These are phyloP conservation scores for Globisporangium lucens DNA, from an alignment of 352 stramenopile genomes.

Conservation along the genomic window DNA sequence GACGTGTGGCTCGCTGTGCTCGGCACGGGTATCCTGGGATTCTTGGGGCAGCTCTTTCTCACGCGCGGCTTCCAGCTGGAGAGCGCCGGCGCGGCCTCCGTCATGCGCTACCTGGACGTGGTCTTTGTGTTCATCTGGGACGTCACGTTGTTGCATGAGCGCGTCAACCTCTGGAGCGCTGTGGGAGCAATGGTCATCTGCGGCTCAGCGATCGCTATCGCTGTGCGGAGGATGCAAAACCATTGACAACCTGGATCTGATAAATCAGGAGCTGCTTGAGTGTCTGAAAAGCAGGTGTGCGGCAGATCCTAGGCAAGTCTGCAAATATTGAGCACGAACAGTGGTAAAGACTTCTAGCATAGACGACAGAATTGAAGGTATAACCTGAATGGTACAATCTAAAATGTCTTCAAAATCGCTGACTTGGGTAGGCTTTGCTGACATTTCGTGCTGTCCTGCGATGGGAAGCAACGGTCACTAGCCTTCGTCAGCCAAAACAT, in stretches of 20 bases:
- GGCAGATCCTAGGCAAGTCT: not conserved
- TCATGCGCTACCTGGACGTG: constrained; percentile 41
- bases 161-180: constrained; percentile 33
- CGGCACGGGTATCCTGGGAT: constrained; percentile 29
- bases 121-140: constrained; percentile 49
- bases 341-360: not conserved
- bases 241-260: not conserved
- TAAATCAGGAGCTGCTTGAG: not conserved
- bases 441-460: not conserved
- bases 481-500: no score
- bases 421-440: not conserved
- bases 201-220: constrained; percentile 31
- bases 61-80: constrained; percentile 45
- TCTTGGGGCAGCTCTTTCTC: constrained; percentile 40
- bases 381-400: not conserved
- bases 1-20: constrained; percentile 25
- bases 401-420: not conserved
- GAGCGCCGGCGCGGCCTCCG: constrained; percentile 34
- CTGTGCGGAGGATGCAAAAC: constrained; percentile 16
- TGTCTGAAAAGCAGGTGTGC: not conserved
- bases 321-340: not conserved
- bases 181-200: constrained; percentile 33
- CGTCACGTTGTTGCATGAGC: constrained; percentile 26
- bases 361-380: not conserved
- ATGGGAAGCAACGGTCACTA: not conserved